Conservation (phyloP, 192 early-diverging fungal genomes). For the Linnemannia elongata region DNA sequence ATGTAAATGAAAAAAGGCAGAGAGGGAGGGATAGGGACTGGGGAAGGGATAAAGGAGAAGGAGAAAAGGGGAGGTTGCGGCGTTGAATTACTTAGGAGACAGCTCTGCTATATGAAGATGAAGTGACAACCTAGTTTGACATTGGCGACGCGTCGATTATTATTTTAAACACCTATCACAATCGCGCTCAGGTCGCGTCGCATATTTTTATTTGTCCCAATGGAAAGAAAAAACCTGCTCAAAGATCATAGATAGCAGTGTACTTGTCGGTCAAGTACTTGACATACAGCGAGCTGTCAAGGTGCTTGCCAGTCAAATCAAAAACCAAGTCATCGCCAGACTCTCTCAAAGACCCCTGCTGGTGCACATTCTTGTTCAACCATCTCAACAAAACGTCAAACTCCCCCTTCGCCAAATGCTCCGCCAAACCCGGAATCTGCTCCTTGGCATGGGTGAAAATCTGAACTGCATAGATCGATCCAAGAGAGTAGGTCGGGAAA, state of each 20-base stretch:
- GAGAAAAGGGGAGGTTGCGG: too few species aligned
- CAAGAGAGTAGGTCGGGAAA: slow-evolving; percentile 61
- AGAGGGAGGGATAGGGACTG: too few species aligned
- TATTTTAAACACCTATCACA: too few species aligned
- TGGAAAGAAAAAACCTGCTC: background rate
- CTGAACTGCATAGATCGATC: slow-evolving; percentile 52
- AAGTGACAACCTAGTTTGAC: too few species aligned
- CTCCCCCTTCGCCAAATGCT: slow-evolving; percentile 53
- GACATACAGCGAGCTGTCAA: slow-evolving; percentile 45
- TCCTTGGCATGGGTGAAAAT: slow-evolving; percentile 36
- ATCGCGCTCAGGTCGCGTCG: too few species aligned
- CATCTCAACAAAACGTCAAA: slow-evolving; percentile 53
- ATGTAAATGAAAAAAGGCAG: too few species aligned
- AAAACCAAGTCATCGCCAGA: slow-evolving; percentile 53
- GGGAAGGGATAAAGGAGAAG: too few species aligned
- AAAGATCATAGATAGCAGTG: slow-evolving; percentile 54
- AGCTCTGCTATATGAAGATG: too few species aligned
- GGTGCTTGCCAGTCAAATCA: slow-evolving; percentile 41
- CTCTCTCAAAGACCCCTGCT: slow-evolving; percentile 44
- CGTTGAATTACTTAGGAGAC: too few species aligned
- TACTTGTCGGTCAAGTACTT: slow-evolving; percentile 57
- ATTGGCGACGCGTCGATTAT: too few species aligned
- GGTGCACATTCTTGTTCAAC: slow-evolving; percentile 57
- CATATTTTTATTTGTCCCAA: too few species aligned
- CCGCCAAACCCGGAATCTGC: slow-evolving; percentile 44